These are phyloP conservation scores for Neurospora sp. DNA, from an alignment of 495 filamentous ascomycete species.

Conservation along the genomic window DNA sequence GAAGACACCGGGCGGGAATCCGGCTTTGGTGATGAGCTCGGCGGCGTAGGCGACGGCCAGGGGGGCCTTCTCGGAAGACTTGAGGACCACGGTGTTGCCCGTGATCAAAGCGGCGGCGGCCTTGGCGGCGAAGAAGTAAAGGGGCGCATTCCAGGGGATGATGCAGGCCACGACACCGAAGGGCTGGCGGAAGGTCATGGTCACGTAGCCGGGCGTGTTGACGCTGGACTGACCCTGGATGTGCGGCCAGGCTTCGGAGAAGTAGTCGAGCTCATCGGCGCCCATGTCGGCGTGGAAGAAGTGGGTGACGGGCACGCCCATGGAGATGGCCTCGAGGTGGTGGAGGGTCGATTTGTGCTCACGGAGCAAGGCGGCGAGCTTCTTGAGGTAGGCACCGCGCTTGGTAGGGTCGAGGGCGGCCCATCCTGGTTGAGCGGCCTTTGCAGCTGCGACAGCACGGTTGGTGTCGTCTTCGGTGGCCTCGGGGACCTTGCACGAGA, in stretches of 20 bases:
- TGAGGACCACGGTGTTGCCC: conserved; percentile 79
- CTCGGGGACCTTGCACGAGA: conserved; percentile 20
- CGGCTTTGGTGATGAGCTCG: conserved; percentile 41
- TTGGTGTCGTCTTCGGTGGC: conserved; percentile 40
- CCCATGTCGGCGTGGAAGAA: conserved; percentile 10
- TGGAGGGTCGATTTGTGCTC: conserved; percentile 40
- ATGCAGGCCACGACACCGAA: conserved; percentile 86
- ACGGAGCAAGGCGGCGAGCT: conserved; percentile 40
- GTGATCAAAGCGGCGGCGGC: conserved; percentile 76
- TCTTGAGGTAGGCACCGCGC: conserved; percentile 37
- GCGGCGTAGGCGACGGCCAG: conserved; percentile 53
- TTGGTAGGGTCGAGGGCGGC: conserved; percentile 32
- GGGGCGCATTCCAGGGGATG: conserved; percentile 84
- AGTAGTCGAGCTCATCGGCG: conserved; percentile 23
- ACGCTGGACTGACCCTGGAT: conserved; percentile 70
- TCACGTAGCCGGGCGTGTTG: conserved; percentile 67
- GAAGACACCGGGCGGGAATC: conserved; percentile 48
- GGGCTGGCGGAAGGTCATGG: conserved; percentile 80
- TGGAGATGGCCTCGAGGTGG: conserved; percentile 41
- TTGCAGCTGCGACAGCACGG: conserved; percentile 47
- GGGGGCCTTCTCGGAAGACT: conserved; percentile 85
- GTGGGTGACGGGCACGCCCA: conserved; percentile 36
- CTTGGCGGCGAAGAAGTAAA: conserved; percentile 83
- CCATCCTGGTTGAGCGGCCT: conserved; percentile 50
- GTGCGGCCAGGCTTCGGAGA: conserved; percentile 21